Base-by-base conservation (phyloP, 129 eudicot genomes). In the Centaurea solstitialis region DNA sequence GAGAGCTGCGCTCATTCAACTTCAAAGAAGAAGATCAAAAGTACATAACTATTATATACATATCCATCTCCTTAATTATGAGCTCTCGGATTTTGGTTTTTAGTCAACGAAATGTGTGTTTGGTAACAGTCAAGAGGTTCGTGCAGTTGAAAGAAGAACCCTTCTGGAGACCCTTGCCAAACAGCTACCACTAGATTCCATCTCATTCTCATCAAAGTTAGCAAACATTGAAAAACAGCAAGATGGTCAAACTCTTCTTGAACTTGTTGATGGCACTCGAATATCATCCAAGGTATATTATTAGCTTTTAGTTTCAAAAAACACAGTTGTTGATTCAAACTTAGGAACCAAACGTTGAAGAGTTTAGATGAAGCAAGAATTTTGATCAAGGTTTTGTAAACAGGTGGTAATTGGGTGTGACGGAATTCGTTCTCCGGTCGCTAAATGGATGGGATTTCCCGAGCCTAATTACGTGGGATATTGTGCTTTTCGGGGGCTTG, bases 401-500 rank as follows among this genome's bases (percentile, higher is more conserved):
- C 87, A 92, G 30, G 30, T 26, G 30, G 30, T 26, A 2, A 26
- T 26, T 26, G 30, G 30, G 30, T 95, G 99, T 82, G 99, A 95
- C 72, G 99, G 99, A 68, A 76, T 91, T 79, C 87, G 92, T 39
- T 95, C 99, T 64, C 84, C 98, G 2, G 80, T 93, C 73, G 99
- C 97, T 28, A 88, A 86, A 80, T 93, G 95, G 98, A 95, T 95
- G 99, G 99, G 99, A 2, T 95, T 87, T 83, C 26, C 89, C 23
- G 95, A 95, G 83, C 89, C 98, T 9, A 93, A 84, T 53, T 95
- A 91, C 39, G 90, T 84, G 1, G 99, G 99, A 11, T 90, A 95
- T 79, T 86, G 89, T 81, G 97, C 98, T 53, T 89, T 95, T 71
- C 97, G 99, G 20, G 99, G 99, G 59, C 97, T 95, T 43, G 99